Evolutionary conservation across 2,329 filamentous ascomycete genomes (phyloP).

Genomic region (Ilyonectria sp.): DNA sequence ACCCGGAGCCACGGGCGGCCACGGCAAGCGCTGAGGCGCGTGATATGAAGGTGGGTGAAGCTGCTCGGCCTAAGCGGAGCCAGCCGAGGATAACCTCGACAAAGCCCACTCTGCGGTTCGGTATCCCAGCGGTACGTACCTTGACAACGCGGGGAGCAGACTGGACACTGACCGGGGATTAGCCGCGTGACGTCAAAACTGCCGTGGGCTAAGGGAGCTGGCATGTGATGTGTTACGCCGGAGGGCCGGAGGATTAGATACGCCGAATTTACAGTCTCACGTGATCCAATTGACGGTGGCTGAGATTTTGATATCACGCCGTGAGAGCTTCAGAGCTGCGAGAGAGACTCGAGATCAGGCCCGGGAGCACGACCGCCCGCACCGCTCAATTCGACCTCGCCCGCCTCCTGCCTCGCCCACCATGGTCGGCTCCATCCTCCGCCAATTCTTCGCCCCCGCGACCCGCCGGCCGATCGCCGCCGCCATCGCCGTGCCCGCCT

Average conservation of each 20-base stretch:
- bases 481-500: conserved; percentile 35
- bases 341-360: conserved; percentile 30
- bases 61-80: conserved; percentile 24
- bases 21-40: neutral
- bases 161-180: conserved; percentile 44
- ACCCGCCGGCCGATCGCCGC: conserved; percentile 47
- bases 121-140: conserved; percentile 23
- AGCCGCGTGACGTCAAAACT: conserved; percentile 47
- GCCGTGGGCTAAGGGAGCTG: neutral
- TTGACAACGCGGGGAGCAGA: conserved; percentile 24
- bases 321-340: conserved; percentile 32
- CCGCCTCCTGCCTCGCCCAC: conserved; percentile 43
- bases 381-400: conserved; percentile 4
- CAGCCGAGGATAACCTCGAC: conserved; percentile 37
- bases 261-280: conserved; percentile 28
- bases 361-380: conserved; percentile 45
- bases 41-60: conserved; percentile 5
- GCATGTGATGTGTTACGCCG: conserved; percentile 41
- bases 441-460: conserved; percentile 54
- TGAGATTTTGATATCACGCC: conserved; percentile 46
- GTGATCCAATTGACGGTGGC: conserved; percentile 37
- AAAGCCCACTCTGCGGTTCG: neutral
- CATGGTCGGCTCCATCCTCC: conserved; percentile 56
- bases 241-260: conserved; percentile 25
- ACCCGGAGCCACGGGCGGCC: conserved; percentile 4